These are phyloP conservation scores for Penicillium sp. DNA, from an alignment of 2,329 filamentous ascomycete genomes.

Conservation along the genomic window DNA sequence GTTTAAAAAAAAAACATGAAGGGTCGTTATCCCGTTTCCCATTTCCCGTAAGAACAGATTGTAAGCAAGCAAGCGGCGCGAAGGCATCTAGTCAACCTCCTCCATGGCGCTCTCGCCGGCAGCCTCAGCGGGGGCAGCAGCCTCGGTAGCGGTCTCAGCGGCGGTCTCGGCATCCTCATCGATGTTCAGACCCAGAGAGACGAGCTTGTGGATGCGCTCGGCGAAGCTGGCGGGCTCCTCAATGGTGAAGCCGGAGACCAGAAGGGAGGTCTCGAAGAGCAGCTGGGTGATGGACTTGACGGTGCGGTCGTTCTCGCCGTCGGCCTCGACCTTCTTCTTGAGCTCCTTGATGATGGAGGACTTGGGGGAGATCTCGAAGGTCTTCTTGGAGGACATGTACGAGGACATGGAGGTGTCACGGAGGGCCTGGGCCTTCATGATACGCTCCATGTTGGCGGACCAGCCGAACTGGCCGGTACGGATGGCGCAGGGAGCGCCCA, in stretches of 20 bases:
- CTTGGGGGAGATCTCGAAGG: conserved; percentile 99
- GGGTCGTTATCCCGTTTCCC: conserved; percentile 30
- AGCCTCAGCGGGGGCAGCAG: conserved; percentile 60
- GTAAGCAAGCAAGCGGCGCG: not conserved
- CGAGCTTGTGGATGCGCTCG: conserved; percentile 99
- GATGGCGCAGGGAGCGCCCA: conserved; percentile 93
- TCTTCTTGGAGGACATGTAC: conserved; percentile 99
- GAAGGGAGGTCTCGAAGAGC: conserved; percentile 96
- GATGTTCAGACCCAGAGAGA: conserved; percentile 94
- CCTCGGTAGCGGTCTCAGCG: conserved; percentile 55
- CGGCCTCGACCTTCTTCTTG: conserved; percentile 97
- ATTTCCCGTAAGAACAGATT: conserved; percentile 27
- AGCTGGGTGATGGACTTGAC: conserved; percentile 99
- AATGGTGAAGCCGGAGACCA: conserved; percentile 99
- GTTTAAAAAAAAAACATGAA: conserved; percentile 25
- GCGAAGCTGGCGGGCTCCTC: conserved; percentile 97
- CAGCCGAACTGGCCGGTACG: conserved; percentile 99
- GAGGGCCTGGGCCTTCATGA: conserved; percentile 99
- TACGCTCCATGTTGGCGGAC: conserved; percentile 99
- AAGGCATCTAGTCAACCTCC: conserved; percentile 83
- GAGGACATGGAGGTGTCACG: conserved; percentile 99
- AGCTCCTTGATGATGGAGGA: conserved; percentile 97
- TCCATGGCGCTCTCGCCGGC: conserved; percentile 95
- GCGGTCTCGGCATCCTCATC: conserved; percentile 82
- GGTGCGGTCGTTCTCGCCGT: conserved; percentile 97